Conservation (phyloP, 1,284 basidiomycete genomes). For the Apiotrichum akiyoshidainum region DNA sequence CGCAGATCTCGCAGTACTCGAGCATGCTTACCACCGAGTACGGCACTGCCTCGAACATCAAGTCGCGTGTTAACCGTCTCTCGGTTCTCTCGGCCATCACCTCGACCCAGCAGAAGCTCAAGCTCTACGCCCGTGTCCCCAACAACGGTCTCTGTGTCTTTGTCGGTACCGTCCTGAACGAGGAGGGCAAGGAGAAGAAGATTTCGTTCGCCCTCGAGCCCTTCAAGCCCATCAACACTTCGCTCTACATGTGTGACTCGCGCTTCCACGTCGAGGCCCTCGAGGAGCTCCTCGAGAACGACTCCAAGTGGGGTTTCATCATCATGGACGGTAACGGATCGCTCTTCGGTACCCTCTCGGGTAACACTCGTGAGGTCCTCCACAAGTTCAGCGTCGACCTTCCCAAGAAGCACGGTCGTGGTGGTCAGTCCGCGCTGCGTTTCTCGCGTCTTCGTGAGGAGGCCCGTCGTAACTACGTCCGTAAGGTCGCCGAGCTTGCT, state of each 20-base stretch:
- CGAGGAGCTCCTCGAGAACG: conserved; percentile 92
- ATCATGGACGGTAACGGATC: conserved; percentile 67
- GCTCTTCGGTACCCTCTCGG: conserved; percentile 91
- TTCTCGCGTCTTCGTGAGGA: conserved; percentile 99
- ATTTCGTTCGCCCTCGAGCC: conserved; percentile 97
- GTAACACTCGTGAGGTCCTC: conserved; percentile 94
- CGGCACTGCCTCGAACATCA: conserved; percentile 98
- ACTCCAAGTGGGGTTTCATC: conserved; percentile 98
- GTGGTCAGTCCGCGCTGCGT: conserved; percentile 99
- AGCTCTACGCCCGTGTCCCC: conserved; percentile 92
- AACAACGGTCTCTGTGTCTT: conserved; percentile 96
- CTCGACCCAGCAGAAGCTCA: conserved; percentile 96
- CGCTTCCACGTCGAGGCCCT: conserved; percentile 99
- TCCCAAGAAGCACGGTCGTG: conserved; percentile 99
- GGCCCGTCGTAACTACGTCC: conserved; percentile 98
- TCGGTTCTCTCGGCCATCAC: conserved; percentile 98
- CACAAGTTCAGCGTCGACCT: conserved; percentile 99
- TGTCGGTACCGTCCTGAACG: conserved; percentile 95
- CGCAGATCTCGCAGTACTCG: conserved; percentile 91
- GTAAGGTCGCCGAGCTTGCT: conserved; percentile 94
- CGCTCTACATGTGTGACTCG: conserved; percentile 98
- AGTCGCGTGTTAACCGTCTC: conserved; percentile 93
- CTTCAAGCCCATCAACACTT: conserved; percentile 98
- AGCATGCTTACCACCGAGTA: conserved; percentile 98
- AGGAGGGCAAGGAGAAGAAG: conserved; percentile 99